Conservation (phyloP, 2,329 filamentous ascomycete genomes). For the Talaromyces sp. region DNA sequence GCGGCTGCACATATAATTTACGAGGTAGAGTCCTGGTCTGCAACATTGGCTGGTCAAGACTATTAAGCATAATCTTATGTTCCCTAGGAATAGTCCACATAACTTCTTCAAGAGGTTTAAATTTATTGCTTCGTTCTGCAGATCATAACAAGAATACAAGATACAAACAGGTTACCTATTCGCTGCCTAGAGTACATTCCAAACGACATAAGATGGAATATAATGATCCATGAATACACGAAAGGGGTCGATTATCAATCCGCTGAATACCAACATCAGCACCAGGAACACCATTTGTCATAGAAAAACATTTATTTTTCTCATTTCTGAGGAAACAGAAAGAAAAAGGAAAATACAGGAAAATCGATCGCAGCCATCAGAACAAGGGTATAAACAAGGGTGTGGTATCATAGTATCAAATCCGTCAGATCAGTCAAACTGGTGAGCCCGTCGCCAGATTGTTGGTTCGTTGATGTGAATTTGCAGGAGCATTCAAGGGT, state of each 20-base stretch:
- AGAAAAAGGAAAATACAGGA: not conserved
- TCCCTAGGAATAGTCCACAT: too few species aligned
- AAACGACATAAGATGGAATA: too few species aligned
- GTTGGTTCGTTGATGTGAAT: not conserved
- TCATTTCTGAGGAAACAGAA: not conserved
- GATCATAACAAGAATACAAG: too few species aligned
- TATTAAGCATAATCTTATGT: not conserved
- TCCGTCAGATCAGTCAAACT: conserved; percentile 1
- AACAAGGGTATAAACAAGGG: conserved; percentile 11
- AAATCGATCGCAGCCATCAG: not conserved
- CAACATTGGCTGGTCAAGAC: not conserved
- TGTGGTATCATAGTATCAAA: conserved; percentile 15
- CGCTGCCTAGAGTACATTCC: too few species aligned
- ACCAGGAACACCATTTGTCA: not conserved
- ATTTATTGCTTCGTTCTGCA: too few species aligned
- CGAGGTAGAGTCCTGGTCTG: too few species aligned
- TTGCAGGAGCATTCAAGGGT: conserved; percentile 5
- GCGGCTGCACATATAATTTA: too few species aligned
- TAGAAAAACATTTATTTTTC: not conserved
- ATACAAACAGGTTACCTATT: too few species aligned
- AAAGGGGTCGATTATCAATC: not conserved
- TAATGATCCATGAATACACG: not conserved
- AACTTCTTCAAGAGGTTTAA: too few species aligned
- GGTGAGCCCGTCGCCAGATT: conserved; percentile 2
- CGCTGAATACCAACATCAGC: not conserved